phyloP scores from a whole-genome alignment of 805 yeast species.

The Saccharomyces cerevisiae region DNA sequence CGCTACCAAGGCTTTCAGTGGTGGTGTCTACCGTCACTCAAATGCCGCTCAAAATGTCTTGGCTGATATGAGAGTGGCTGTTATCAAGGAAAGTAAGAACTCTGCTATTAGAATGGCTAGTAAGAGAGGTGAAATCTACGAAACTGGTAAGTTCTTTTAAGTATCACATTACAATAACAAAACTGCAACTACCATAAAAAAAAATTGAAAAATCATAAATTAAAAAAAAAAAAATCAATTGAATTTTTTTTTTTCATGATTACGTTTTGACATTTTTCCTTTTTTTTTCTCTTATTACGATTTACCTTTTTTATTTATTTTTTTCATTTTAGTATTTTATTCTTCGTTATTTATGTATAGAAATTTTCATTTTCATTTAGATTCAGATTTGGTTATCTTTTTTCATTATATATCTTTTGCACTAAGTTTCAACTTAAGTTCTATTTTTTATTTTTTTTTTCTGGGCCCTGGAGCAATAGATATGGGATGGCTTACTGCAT shows the following conservation, averaged over 20 bases:
- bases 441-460: no score
- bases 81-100: conserved; percentile 60
- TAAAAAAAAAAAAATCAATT: neutral
- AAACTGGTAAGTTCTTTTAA: conserved; percentile 8
- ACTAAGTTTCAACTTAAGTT: no score
- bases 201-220: neutral
- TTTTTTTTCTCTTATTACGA: neutral
- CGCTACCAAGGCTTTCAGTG: conserved; percentile 77
- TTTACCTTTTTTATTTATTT: neutral
- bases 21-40: conserved; percentile 79
- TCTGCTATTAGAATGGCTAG: conserved; percentile 38
- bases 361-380: neutral
- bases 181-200: neutral
- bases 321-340: neutral
- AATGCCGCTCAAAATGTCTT: conserved; percentile 79
- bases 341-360: neutral
- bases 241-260: neutral
- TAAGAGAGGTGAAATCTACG: conserved; percentile 30
- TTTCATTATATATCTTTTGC: neutral
- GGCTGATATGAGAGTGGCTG: conserved; percentile 78
- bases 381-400: neutral
- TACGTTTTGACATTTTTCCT: neutral
- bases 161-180: neutral
- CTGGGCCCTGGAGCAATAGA: no score
- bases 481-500: no score